Percentiles rank a stretch among this genome's conserved stretches.
These are phyloP conservation scores for Taxillus chinensis DNA, from an alignment of 164 flowering plant species.

Conservation along the genomic window DNA sequence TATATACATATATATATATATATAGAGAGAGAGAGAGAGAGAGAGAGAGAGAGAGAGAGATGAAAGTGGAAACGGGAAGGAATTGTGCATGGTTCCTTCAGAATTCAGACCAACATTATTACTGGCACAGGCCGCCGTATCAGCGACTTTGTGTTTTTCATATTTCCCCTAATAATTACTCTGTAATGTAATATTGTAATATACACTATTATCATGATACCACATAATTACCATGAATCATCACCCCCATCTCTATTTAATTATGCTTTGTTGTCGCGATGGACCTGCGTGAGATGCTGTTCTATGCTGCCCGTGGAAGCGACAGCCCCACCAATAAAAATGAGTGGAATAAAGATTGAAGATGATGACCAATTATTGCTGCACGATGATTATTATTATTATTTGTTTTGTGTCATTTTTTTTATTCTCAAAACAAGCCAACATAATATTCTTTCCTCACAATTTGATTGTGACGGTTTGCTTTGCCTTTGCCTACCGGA, in stretches of 20 bases:
- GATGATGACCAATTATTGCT: no score
- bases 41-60: conserved; percentile 5
- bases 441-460: no score
- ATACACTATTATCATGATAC: not conserved
- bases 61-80: not conserved
- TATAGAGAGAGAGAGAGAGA: conserved; percentile 7
- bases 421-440: no score
- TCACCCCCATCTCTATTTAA: not conserved
- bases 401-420: no score
- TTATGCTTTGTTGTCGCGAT: no score
- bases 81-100: not conserved
- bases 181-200: not conserved
- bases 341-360: not conserved
- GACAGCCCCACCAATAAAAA: not conserved
- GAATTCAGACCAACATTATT: no score
- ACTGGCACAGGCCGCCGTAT: no score
- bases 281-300: not conserved
- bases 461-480: no score
- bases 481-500: no score
- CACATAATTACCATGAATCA: not conserved
- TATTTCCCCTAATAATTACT: not conserved
- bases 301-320: not conserved
- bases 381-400: no score
- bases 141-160: not conserved
- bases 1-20: not conserved